Percentiles rank a stretch among this genome's conserved stretches.
Evolutionary conservation across 306 rosid species (phyloP).

Genomic region (Dicorynia guianensis): DNA sequence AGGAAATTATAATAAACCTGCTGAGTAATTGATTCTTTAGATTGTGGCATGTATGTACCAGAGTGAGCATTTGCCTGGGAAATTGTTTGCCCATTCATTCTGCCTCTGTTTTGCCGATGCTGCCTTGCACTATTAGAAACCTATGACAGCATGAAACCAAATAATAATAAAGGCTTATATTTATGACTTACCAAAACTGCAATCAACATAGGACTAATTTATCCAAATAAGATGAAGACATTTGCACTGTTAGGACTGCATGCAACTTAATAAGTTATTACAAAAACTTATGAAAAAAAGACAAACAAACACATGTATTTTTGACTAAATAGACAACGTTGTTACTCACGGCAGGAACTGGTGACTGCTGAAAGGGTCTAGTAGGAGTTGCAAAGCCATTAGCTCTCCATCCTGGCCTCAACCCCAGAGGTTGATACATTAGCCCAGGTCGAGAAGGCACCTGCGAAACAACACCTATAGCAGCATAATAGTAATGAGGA

Average conservation of each 20-base stretch:
- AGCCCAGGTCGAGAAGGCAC: constrained; percentile 65
- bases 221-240: constrained; percentile 19
- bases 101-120: constrained; percentile 74
- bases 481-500: constrained; percentile 73
- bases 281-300: neutral
- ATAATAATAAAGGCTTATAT: neutral
- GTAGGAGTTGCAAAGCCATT: constrained; percentile 63
- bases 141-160: constrained; percentile 50
- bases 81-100: constrained; percentile 63
- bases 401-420: constrained; percentile 77
- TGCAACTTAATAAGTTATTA: neutral
- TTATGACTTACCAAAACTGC: constrained; percentile 3
- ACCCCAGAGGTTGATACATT: constrained; percentile 65
- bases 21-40: constrained; percentile 65
- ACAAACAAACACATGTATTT: constrained; percentile 4
- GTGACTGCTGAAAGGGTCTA: constrained; percentile 69
- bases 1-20: constrained; percentile 57
- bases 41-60: constrained; percentile 46
- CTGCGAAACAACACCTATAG: constrained; percentile 66
- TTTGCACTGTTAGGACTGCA: neutral
- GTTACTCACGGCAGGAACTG: constrained; percentile 62
- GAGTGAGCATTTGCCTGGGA: constrained; percentile 59
- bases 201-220: constrained; percentile 15
- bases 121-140: constrained; percentile 66
- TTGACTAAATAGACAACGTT: constrained; percentile 33